These are phyloP conservation scores for Ceratocystis eucalypticola DNA, from an alignment of 2,329 filamentous ascomycete species.

Conservation along the genomic window DNA sequence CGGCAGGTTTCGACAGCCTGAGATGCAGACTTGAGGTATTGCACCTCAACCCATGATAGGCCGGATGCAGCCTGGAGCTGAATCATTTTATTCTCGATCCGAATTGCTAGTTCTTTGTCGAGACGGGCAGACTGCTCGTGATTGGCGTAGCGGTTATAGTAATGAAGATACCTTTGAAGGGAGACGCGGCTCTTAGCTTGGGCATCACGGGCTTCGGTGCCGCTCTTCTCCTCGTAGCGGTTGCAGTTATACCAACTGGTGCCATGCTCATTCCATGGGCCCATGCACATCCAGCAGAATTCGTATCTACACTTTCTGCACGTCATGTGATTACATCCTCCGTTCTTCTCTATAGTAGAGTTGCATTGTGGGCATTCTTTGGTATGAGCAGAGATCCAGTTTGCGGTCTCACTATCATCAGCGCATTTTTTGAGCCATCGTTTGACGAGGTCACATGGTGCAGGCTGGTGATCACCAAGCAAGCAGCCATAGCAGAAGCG, in stretches of 20 bases:
- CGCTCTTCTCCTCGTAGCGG: slow-evolving; percentile 90
- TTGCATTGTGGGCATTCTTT: slow-evolving; percentile 95
- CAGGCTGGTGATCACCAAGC: slow-evolving; percentile 79
- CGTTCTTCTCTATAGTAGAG: slow-evolving; percentile 98
- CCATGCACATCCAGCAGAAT: slow-evolving; percentile 99
- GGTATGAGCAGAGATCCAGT: slow-evolving; percentile 98
- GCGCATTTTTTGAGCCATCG: slow-evolving; percentile 97
- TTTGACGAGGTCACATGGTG: slow-evolving; percentile 82
- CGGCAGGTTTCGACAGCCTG: slow-evolving; percentile 90
- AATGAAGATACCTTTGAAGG: slow-evolving; percentile 91
- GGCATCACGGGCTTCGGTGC: slow-evolving; percentile 74
- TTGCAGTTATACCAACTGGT: slow-evolving; percentile 99
- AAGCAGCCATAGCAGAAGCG: slow-evolving; percentile 94
- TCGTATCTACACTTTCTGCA: slow-evolving; percentile 91
- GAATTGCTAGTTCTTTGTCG: slow-evolving; percentile 88
- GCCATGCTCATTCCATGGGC: slow-evolving; percentile 93
- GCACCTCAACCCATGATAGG: slow-evolving; percentile 98
- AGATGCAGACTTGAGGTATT: slow-evolving; percentile 86
- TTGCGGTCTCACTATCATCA: slow-evolving; percentile 94
- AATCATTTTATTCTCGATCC: slow-evolving; percentile 99
- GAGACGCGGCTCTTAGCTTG: slow-evolving; percentile 84
- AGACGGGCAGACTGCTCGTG: slow-evolving; percentile 95
- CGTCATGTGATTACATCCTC: slow-evolving; percentile 96
- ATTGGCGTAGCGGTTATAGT: slow-evolving; percentile 98
- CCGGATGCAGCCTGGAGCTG: slow-evolving; percentile 84